Conservation (phyloP, 2,329 filamentous ascomycete genomes). For the Daldinia sp. region DNA sequence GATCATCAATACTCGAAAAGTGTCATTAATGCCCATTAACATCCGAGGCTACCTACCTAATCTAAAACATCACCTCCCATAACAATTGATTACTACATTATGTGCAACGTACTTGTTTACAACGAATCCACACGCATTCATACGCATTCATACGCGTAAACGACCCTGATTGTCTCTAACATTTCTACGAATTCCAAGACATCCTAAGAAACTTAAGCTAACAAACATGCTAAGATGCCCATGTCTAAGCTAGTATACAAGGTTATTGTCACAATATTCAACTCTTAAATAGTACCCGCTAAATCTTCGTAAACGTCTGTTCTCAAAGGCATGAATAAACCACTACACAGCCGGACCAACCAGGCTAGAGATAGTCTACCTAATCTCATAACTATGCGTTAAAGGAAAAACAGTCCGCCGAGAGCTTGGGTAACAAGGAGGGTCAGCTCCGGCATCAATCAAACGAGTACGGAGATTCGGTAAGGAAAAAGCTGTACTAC, state of each 20-base stretch:
- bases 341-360: not conserved
- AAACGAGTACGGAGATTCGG: not conserved
- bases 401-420: not conserved
- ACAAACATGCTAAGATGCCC: not conserved
- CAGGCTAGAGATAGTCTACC: not conserved
- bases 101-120: not conserved
- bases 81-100: conserved; percentile 23
- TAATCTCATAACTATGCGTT: not conserved
- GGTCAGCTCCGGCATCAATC: not conserved
- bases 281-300: not conserved
- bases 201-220: conserved; percentile 9
- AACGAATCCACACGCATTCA: not conserved
- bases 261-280: conserved; percentile 1
- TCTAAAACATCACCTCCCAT: conserved; percentile 7
- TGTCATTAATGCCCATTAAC: not conserved
- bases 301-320: not conserved
- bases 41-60: not conserved
- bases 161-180: not conserved
- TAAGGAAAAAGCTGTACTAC: not conserved
- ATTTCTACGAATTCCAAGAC: conserved; percentile 1
- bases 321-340: not conserved
- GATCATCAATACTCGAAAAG: not conserved
- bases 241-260: conserved; percentile 3
- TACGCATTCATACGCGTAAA: too few species aligned
- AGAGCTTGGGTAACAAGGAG: not conserved